Evolutionary conservation across 2,329 filamentous ascomycete species (phyloP).

Genomic region (Beauveria varroae): DNA sequence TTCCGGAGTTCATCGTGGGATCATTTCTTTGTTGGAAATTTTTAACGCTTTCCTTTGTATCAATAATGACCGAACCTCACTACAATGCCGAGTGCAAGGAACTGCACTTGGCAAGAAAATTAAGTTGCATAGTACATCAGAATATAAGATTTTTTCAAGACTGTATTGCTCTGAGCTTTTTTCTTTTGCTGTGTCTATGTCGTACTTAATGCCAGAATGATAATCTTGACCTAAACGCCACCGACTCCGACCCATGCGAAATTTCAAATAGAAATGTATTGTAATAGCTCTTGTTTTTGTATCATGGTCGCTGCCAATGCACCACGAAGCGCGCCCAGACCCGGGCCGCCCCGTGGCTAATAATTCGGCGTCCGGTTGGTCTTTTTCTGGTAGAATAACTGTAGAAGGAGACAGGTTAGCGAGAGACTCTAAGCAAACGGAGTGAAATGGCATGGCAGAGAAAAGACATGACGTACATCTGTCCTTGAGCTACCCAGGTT

Average conservation of each 20-base stretch:
- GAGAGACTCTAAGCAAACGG: not conserved
- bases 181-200: not conserved
- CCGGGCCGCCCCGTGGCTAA: constrained; percentile 42
- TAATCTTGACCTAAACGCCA: constrained; percentile 4
- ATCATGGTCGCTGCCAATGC: not conserved
- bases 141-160: not conserved
- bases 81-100: not conserved
- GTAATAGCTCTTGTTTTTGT: constrained; percentile 6
- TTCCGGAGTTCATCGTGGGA: constrained; percentile 7
- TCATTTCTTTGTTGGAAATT: constrained; percentile 1
- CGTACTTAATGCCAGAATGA: not conserved
- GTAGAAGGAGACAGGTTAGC: constrained; percentile 11
- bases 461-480: constrained; percentile 54
- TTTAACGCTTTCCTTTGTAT: constrained; percentile 12
- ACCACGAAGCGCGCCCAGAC: constrained; percentile 30
- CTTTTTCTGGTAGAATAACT: constrained; percentile 61
- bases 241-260: constrained; percentile 7
- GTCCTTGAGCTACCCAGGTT: constrained; percentile 93
- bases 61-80: constrained; percentile 8
- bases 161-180: not conserved
- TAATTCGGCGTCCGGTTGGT: constrained; percentile 53
- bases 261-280: not conserved
- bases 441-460: not conserved
- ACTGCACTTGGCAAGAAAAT: not conserved
- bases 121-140: constrained; percentile 3